phyloP scores from a whole-genome alignment of 2,329 filamentous ascomycete genomes.

The Talaromyces marneffei region DNA sequence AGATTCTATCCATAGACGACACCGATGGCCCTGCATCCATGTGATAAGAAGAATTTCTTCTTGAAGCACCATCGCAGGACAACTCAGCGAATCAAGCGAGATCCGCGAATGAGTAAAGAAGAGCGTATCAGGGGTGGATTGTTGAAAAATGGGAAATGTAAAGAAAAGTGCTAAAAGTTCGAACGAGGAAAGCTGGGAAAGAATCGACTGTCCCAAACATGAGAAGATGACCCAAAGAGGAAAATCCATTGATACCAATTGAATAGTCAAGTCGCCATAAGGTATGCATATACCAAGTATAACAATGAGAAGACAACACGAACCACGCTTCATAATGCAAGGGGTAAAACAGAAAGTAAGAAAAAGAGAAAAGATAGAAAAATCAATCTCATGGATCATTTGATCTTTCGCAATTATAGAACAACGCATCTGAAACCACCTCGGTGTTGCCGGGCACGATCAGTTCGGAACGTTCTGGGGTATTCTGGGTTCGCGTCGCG shows the following conservation, averaged over 20 bases:
- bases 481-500: conserved; percentile 35
- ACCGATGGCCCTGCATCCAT: not conserved
- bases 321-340: conserved; percentile 15
- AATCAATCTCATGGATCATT: not conserved
- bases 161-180: not conserved
- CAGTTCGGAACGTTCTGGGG: conserved; percentile 34
- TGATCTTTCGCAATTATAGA: conserved; percentile 24
- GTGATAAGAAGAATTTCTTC: not conserved
- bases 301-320: conserved; percentile 9
- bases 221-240: not conserved
- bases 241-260: not conserved
- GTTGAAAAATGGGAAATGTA: not conserved
- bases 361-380: conserved; percentile 5
- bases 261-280: conserved; percentile 7
- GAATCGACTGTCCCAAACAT: not conserved
- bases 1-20: not conserved
- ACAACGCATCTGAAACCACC: conserved; percentile 33
- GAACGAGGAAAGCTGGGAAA: not conserved
- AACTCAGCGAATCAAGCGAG: not conserved
- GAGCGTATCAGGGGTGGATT: not conserved
- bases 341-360: not conserved
- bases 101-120: not conserved
- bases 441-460: conserved; percentile 33
- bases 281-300: conserved; percentile 13
- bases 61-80: not conserved